Percentiles rank a stretch among this genome's conserved stretches.
These are phyloP conservation scores for Periconia macrospinosa DNA, from an alignment of 2,329 filamentous ascomycete species.

Conservation along the genomic window DNA sequence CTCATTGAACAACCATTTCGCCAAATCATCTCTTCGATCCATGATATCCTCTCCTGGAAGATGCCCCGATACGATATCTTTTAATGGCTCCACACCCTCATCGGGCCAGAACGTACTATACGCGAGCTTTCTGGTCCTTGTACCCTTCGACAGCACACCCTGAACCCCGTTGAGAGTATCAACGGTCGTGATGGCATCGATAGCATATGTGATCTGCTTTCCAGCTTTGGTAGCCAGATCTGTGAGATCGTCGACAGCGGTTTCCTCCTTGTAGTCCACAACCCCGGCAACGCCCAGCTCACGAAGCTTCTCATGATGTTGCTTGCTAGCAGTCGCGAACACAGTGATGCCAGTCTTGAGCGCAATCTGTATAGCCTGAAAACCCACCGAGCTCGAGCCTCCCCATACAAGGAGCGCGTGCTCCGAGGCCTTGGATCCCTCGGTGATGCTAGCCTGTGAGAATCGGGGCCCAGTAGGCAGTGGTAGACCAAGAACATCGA, in stretches of 20 bases:
- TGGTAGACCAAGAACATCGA: background rate
- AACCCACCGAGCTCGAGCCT: constrained; percentile 39
- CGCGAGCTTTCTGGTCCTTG: background rate
- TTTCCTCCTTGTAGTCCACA: background rate
- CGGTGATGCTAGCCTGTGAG: background rate
- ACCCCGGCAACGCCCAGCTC: constrained; percentile 30
- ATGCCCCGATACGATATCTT: background rate
- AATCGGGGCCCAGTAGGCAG: background rate
- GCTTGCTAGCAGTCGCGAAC: constrained; percentile 36
- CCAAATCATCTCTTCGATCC: background rate
- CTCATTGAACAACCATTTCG: background rate
- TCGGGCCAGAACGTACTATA: background rate
- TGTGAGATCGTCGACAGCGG: background rate
- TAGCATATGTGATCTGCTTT: background rate
- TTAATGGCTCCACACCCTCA: background rate
- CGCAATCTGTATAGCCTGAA: constrained; percentile 39
- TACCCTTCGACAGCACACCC: background rate
- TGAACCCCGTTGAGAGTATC: background rate
- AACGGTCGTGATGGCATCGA: background rate
- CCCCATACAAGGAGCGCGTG: constrained; percentile 42
- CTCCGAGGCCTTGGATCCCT: background rate
- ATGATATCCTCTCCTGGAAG: background rate
- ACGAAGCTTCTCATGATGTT: constrained; percentile 35
- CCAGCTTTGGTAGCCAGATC: background rate
- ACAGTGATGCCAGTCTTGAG: constrained; percentile 34